phyloP scores from a whole-genome alignment of 306 rosid species.

The Geum urbanum region DNA sequence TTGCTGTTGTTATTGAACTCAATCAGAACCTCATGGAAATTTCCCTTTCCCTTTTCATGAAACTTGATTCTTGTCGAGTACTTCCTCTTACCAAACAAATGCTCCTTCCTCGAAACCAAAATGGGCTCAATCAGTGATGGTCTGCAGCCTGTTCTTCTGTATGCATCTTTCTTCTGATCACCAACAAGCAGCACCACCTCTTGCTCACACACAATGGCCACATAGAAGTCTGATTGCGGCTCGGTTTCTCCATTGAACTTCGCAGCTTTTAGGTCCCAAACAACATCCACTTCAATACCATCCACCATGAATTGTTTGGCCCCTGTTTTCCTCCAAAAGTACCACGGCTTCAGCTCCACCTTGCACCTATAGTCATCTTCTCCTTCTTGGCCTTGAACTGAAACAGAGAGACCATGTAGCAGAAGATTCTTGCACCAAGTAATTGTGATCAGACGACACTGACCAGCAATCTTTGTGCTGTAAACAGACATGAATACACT shows the following conservation, averaged over 20 bases:
- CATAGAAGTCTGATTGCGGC: conserved; percentile 69
- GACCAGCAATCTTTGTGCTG: conserved; percentile 70
- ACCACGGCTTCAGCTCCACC: conserved; percentile 91
- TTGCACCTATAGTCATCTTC: conserved; percentile 53
- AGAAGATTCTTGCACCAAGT: conserved; percentile 86
- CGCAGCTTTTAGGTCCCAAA: conserved; percentile 84
- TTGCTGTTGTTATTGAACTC: conserved; percentile 60
- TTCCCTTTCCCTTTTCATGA: conserved; percentile 53
- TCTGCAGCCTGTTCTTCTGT: conserved; percentile 55
- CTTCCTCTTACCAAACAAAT: conserved; percentile 64
- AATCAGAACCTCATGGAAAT: conserved; percentile 57
- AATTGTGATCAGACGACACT: conserved; percentile 63
- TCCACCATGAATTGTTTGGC: conserved; percentile 64
- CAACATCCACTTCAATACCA: conserved; percentile 50
- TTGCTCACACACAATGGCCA: conserved; percentile 63
- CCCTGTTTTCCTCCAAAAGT: conserved; percentile 89
- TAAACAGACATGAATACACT: conserved; percentile 60
- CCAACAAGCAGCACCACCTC: conserved; percentile 75
- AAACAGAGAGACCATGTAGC: conserved; percentile 71
- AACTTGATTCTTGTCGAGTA: conserved; percentile 62
- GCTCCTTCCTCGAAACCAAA: conserved; percentile 67
- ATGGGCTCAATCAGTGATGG: conserved; percentile 65
- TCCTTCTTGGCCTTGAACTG: conserved; percentile 57
- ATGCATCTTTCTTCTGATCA: conserved; percentile 75
- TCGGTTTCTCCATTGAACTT: conserved; percentile 69